Base-by-base conservation (phyloP, 106 monocot species). In the Agapanthus africanus region DNA sequence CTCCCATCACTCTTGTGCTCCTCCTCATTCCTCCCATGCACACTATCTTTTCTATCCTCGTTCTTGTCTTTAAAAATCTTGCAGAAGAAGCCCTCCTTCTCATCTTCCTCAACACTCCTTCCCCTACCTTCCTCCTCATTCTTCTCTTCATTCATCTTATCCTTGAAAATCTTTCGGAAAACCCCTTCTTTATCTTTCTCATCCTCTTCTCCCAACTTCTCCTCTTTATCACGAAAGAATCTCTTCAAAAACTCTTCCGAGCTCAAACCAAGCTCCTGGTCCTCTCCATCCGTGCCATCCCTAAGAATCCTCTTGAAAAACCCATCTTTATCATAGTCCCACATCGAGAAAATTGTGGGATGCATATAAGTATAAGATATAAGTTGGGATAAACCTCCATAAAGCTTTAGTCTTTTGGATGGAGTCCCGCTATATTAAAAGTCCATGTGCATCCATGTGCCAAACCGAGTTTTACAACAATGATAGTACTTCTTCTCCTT, bases 191-290 rank as follows among this genome's bases (percentile, higher is more conserved):
- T 74, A 41, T 75, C 68, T 26, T 68, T 80, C 38, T 82, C 90
- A 47, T 81, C 83, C 15, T 80, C 78, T 39, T 90, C 90, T 40
- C 84, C 84, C 27, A 65, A 49, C 59, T 82, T 93, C 60, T 82
- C 86, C 50, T 90, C 95, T 74, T 88, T 91, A 41, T 87, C 90
- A 6, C 79, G 70, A 70, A 93, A 93, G 42, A 93, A 66, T 44
- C 79, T 79, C 60, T 47, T 71, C 14, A 85, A 79, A 63, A 85
- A 76, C 30, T 78, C 82, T 56, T 82, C 82, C 28, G 56, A 66
- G 16, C 62, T 67, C 5, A 56, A 38, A 38, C 57, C 42, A 40
- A 67, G 35, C 40, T 82, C 88, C 32, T 78, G 49, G 15, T 68
- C 59, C 23, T 79, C 79, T 63, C 79, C 76, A 40, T 86, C 86